Base-by-base conservation (phyloP, 2,329 filamentous ascomycete species). In the Cordyceps cateniannulata region DNA sequence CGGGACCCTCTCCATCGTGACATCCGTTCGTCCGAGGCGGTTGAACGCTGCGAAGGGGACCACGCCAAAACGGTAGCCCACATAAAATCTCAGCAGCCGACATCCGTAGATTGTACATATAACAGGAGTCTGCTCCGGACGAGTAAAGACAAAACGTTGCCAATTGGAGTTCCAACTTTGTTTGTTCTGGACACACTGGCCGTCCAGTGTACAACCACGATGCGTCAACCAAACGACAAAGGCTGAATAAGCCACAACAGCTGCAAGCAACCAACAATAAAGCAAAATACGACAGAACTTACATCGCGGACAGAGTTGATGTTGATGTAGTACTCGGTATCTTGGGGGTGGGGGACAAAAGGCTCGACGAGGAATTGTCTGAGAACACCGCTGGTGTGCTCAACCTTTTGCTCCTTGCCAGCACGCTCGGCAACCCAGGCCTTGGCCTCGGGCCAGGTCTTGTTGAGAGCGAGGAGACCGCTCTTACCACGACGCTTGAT, bases 401-500 rank as follows among this genome's bases (percentile, higher is more conserved):
- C 95, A 68, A 99, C 95, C 81, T 92, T 85, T 75, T 96, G 90
- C 71, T 85, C 79, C 86, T 96, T 98, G 74, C 90, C 90, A 69
- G 95, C 95, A 71, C 92, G 88, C 78, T 89, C 89, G 73, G 90
- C 90, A 77, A 99, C 86, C 95, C 95, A 99, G 67, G 88, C 91
- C 77, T 89, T 90, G 63, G 93, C 91, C 76, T 99, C 93, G 59
- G 90, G 72, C 95, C 95, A 99, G 69, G 89, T 86, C 87, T 98
- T 97, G 86, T 99, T 99, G 75, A 99, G 83, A 67, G 90, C 90
- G 68, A 99, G 81, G 62, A 99, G 88, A 74, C 95, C 95, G 76
- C 92, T 97, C 91, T 99, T 99, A 77, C 95, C 95, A 85, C 95
- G 88, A 79, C 95, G 86, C 90, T 99, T 99, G 86, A 99, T 99